These are phyloP conservation scores for Primulina huaijiensis DNA, from an alignment of 257 asterid species.

Conservation along the genomic window DNA sequence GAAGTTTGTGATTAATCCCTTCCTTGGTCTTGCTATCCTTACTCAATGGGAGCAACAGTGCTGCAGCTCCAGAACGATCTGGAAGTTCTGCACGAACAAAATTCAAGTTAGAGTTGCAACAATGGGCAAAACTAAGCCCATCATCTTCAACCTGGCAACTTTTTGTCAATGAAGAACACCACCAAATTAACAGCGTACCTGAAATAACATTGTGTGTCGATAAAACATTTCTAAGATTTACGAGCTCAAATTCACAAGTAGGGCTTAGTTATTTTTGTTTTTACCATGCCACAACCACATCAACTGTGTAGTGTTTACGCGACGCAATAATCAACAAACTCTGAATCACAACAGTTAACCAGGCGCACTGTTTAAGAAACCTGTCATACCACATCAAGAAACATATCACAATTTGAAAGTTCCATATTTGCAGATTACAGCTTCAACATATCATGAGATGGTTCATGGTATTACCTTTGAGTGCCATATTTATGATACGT, in stretches of 20 bases:
- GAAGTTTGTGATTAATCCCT: slow-evolving; percentile 48
- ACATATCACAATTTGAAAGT: background rate
- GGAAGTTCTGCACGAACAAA: slow-evolving; percentile 55
- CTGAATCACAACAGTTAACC: slow-evolving; percentile 69
- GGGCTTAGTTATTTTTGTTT: background rate
- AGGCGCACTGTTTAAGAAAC: slow-evolving; percentile 64
- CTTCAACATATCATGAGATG: background rate
- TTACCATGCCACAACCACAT: slow-evolving; percentile 94
- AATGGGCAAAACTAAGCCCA: background rate
- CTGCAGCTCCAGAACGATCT: slow-evolving; percentile 57
- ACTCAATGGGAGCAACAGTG: slow-evolving; percentile 55
- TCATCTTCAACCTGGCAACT: slow-evolving; percentile 86
- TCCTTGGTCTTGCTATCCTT: slow-evolving; percentile 62
- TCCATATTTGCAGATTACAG: background rate
- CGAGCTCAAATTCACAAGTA: background rate
- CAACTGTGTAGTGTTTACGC: slow-evolving; percentile 93
- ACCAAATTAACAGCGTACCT: slow-evolving; percentile 93
- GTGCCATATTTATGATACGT: slow-evolving; percentile 82
- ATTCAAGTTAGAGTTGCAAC: slow-evolving; percentile 7
- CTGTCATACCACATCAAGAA: slow-evolving; percentile 38
- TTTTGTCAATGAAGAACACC: slow-evolving; percentile 77
- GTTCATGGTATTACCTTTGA: slow-evolving; percentile 45
- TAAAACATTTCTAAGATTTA: background rate
- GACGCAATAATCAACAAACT: slow-evolving; percentile 92
- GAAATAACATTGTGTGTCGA: slow-evolving; percentile 21